Evolutionary conservation across 2,329 filamentous ascomycete species (phyloP), one percentile per base, ranked within the genome.

Genomic region (Cordyceps militaris): DNA sequence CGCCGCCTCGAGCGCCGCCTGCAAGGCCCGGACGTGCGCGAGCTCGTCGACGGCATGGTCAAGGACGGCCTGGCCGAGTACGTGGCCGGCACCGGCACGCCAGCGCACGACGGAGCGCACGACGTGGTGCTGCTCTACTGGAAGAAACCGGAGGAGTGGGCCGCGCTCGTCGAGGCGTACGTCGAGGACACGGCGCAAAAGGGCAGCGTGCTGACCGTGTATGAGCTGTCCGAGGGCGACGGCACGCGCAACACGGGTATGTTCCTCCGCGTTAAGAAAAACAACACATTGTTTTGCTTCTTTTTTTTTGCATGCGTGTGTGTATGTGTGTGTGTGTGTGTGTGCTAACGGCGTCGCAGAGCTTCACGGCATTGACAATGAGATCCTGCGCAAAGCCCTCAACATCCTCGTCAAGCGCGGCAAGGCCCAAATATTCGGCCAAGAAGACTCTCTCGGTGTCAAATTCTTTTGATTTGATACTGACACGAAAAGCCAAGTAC

Each of bases 371-470:
- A 88, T 99, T 77, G 92, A 97, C 69, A 78, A 80, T 47, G 89
- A 91, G 24, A 72, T 96, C 61, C 79, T 99, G 66, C 82, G 88
- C 63, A 91, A 87, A 71, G 87, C 89, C 38, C 78, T 99, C 50
- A 82, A 83, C 60, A 79, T 94, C 51, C 79, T 97, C 50, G 92
- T 96, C 36, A 96, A 95, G 79, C 83, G 87, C 61, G 91, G 91
- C 64, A 96, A 89, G 74, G 93, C 92, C 14, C 93, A 97, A 72
- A 85, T 97, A 26, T 97, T 99, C 74, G 93, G 93, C 34, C 83
- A 84, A 56, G 91, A 93, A 66, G 91, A 93, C 69, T 88, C 89
- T 60, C 84, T 89, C 67, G 94, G 94, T 66, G 91, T 97, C 63
- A 99, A 99, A 76, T 97, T 99, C 76, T 97, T 97, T 70, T 97